These are phyloP conservation scores for Thecamonas trahens DNA, from an alignment of 78 protist genomes.

Conservation along the genomic window DNA sequence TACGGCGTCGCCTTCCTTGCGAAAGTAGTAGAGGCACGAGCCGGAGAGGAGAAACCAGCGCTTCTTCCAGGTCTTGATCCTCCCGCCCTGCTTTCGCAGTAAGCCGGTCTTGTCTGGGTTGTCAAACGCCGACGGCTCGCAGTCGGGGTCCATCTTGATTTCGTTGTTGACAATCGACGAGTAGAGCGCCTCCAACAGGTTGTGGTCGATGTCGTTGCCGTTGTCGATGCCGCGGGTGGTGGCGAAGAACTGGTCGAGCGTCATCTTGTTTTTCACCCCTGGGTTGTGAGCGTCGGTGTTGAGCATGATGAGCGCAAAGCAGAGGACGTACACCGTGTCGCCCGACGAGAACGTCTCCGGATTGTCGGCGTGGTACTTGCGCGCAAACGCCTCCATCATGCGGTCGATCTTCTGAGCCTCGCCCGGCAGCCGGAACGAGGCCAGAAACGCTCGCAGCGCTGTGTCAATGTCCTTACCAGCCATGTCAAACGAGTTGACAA, in stretches of 20 bases:
- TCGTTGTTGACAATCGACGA: no score
- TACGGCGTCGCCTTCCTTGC: background rate
- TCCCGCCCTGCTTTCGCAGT: background rate
- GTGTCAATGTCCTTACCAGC: constrained; percentile 51
- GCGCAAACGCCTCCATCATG: constrained; percentile 84
- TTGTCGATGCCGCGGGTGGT: constrained; percentile 2
- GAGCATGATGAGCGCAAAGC: constrained; percentile 67
- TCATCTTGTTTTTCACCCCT: constrained; percentile 54
- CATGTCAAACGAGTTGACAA: constrained; percentile 53
- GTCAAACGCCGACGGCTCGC: no score
- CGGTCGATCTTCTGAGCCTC: constrained; percentile 89
- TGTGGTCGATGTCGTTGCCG: background rate
- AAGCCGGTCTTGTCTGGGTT: no score
- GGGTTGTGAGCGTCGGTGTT: constrained; percentile 78
- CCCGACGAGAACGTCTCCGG: no score
- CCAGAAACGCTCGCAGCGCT: constrained; percentile 73
- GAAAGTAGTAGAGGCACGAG: no score
- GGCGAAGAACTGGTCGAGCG: background rate
- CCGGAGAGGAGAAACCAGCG: no score
- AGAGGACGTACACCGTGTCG: constrained; percentile 45
- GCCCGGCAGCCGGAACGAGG: constrained; percentile 78
- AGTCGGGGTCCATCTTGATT: no score
- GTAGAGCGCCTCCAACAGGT: background rate
- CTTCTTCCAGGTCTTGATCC: no score
- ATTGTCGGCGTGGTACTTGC: constrained; percentile 60